A percentile compares a stretch with the other conserved stretches of the same genome.
Evolutionary conservation across 139 green algal species (phyloP).

Genomic region (Micromonas pusilla): DNA sequence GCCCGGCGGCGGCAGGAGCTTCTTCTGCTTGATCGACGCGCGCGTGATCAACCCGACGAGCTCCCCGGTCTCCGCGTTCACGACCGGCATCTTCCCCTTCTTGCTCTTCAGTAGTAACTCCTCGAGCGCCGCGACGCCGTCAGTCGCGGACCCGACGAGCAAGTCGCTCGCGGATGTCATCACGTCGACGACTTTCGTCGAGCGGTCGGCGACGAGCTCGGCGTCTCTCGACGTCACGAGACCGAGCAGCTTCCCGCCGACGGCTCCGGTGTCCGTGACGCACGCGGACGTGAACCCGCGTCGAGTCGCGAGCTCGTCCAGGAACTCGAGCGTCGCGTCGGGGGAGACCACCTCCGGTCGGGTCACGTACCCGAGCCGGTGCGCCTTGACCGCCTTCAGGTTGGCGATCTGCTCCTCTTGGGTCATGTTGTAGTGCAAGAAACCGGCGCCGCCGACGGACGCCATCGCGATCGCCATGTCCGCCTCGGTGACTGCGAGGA

Average conservation of each 20-base stretch:
- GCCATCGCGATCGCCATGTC: slow-evolving; percentile 96
- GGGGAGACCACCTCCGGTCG: slow-evolving; percentile 10
- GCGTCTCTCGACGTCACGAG: slow-evolving; percentile 71
- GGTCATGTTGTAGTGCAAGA: slow-evolving; percentile 98
- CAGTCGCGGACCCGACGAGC: slow-evolving; percentile 42
- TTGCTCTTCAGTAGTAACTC: slow-evolving; percentile 51
- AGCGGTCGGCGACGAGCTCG: slow-evolving; percentile 71
- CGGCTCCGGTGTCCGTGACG: slow-evolving; percentile 71
- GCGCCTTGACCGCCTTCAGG: slow-evolving; percentile 64
- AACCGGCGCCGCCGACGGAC: slow-evolving; percentile 82
- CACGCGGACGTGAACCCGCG: slow-evolving; percentile 39
- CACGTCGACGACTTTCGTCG: slow-evolving; percentile 57
- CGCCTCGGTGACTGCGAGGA: slow-evolving; percentile 81
- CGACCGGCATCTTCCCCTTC: slow-evolving; percentile 53
- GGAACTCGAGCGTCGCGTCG: slow-evolving; percentile 43
- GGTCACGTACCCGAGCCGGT: slow-evolving; percentile 34
- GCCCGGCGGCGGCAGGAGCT: slow-evolving; percentile 31
- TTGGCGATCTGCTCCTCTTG: slow-evolving; percentile 73
- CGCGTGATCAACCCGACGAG: slow-evolving; percentile 65
- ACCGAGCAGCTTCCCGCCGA: slow-evolving; percentile 76
- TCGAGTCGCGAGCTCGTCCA: slow-evolving; percentile 55
- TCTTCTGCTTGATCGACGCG: slow-evolving; percentile 45
- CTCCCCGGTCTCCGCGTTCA: slow-evolving; percentile 55
- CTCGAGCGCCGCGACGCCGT: slow-evolving; percentile 45
- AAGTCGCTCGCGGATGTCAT: slow-evolving; percentile 64